A percentile compares a stretch with the other conserved stretches of the same genome.
These are phyloP conservation scores for Beta vulgaris DNA, from an alignment of 148 eudicot species.

Conservation along the genomic window DNA sequence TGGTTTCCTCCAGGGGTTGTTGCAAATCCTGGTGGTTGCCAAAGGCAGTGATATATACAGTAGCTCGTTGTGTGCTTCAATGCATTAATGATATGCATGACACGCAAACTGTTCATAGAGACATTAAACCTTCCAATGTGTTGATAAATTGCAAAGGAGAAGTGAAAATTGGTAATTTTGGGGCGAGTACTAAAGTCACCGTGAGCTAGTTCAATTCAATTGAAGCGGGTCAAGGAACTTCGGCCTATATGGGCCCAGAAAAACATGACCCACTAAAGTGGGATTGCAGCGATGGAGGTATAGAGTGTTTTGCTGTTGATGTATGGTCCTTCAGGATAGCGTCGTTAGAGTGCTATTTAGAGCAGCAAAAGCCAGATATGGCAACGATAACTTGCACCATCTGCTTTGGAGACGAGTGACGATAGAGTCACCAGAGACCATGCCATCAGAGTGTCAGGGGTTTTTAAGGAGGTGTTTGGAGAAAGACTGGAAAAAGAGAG, in stretches of 20 bases:
- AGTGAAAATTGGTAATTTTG: slow-evolving; percentile 2
- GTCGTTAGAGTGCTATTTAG: slow-evolving; percentile 1
- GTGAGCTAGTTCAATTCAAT: not conserved
- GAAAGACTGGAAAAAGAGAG: slow-evolving; percentile 7
- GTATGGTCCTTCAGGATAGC: not conserved
- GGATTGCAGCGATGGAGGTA: not conserved
- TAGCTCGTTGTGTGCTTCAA: slow-evolving; percentile 7
- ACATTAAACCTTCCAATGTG: slow-evolving; percentile 3
- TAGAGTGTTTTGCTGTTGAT: not conserved
- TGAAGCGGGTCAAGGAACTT: slow-evolving; percentile 1
- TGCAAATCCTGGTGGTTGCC: not conserved
- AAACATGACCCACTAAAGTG: not conserved
- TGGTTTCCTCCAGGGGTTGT: not conserved
- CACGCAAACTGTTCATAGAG: not conserved
- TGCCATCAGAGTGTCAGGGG: not conserved
- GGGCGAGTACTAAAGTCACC: not conserved
- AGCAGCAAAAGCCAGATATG: not conserved
- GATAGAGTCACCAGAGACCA: not conserved
- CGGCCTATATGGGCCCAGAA: slow-evolving; percentile 1
- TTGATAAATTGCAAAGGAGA: not conserved
- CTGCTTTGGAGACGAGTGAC: not conserved
- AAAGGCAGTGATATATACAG: not conserved
- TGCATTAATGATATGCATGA: not conserved
- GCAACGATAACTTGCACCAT: not conserved
- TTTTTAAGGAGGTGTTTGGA: not conserved